Base-by-base conservation (phyloP, 352 stramenopile species). In the Globisporangium spiculum region DNA sequence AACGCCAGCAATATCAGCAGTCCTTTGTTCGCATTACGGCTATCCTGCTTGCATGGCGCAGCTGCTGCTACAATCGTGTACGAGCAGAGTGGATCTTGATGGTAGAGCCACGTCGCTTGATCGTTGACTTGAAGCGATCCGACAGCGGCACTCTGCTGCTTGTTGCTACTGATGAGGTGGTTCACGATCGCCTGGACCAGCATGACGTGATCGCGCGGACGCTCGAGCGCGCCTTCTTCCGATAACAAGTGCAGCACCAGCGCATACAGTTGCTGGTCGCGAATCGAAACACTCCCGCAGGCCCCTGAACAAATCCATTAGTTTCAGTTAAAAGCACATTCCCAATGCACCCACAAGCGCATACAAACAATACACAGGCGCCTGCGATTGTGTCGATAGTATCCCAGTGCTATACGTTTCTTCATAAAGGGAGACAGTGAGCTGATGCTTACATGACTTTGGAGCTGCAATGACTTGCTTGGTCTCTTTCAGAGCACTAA, bases 1-100 rank as follows among this genome's bases (percentile, higher is more conserved):
- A 84, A 88, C 22, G 73, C 75, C 27, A 92, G 53, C 32, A 91
- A 67, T 53, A 70, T 67, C 20, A 86, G 52, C 20, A 78, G 60
- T 27, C 60, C 56, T 7, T 10, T 36, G 26, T 1, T 26, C 24
- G 3, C 53, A 56, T 14, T 41, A 14, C 16, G 26, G 9, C 3
- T n/a, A 24, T 18, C 5, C 14, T 41, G 30, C 26, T 60, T 38
- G 16, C 24, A 26, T 4, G 53, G 14, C 12, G 24, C 22, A 9
- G 30, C 1, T 10, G 14, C 70, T 30, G 63, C 44, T 16, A 60
- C 50, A 44, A 77, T 53, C 3, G 62, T 65, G 65, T 81, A 80
- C 27, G 69, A 48, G 38, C 60, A 58, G 0, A 26, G 34, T 1
- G 46, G 60, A 32, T 84, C 75, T 61, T 74, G 30, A 20, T 18